Conservation (phyloP, 202 grass and related monocot genomes). For the Panicum virgatum region DNA sequence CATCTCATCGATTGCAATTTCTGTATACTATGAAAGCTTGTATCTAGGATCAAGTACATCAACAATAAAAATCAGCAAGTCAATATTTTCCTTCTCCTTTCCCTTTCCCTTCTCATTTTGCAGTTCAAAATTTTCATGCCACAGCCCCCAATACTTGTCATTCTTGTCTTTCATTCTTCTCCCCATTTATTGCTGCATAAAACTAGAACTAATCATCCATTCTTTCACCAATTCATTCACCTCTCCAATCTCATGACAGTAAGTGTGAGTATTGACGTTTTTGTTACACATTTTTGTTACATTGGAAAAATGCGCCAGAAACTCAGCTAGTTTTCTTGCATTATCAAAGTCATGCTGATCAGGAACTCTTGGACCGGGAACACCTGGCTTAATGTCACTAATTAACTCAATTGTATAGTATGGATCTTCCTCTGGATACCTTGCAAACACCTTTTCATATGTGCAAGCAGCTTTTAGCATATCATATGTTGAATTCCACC, state of each 20-base stretch:
- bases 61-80: not conserved
- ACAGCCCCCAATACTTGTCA: not conserved
- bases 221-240: not conserved
- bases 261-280: not conserved
- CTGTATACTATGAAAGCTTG: not conserved
- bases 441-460: not conserved
- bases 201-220: not conserved
- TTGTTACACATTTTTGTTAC: not conserved
- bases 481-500: not conserved
- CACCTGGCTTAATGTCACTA: not conserved
- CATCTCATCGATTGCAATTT: not conserved
- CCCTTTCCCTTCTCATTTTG: not conserved
- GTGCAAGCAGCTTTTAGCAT: not conserved
- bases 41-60: not conserved
- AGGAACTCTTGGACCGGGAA: not conserved
- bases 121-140: not conserved
- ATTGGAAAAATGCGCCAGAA: not conserved
- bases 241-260: not conserved
- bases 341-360: not conserved
- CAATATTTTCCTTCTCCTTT: not conserved
- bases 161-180: not conserved
- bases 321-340: not conserved
- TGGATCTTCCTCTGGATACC: no score
- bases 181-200: not conserved
- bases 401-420: not conserved